Percentiles rank a stretch among this genome's conserved stretches.
phyloP scores from a whole-genome alignment of 768 basidiomycete genomes.

The Lanmaoa rubissima region DNA sequence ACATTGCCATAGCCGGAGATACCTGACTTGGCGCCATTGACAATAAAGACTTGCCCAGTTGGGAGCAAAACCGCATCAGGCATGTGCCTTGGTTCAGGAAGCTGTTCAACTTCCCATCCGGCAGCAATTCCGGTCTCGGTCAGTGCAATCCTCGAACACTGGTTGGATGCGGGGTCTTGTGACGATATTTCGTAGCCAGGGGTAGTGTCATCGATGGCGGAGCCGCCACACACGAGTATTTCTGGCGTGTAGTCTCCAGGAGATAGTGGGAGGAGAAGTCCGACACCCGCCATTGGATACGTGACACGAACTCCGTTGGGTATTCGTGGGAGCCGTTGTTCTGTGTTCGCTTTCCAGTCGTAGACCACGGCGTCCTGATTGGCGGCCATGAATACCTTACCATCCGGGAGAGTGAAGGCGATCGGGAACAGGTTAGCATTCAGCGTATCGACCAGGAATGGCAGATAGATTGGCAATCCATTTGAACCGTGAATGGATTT shows the following conservation, averaged over 20 bases:
- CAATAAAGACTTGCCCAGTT: slow-evolving; percentile 67
- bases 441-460: slow-evolving; percentile 67
- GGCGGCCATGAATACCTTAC: slow-evolving; percentile 71
- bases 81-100: slow-evolving; percentile 76
- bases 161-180: slow-evolving; percentile 67
- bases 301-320: slow-evolving; percentile 80
- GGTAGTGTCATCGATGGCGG: slow-evolving; percentile 57
- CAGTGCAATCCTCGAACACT: slow-evolving; percentile 69
- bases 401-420: slow-evolving; percentile 68
- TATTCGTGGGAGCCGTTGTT: slow-evolving; percentile 60
- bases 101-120: slow-evolving; percentile 75
- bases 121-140: slow-evolving; percentile 59
- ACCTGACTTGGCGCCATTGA: slow-evolving; percentile 73
- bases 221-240: slow-evolving; percentile 77
- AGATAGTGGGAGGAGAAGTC: slow-evolving; percentile 67
- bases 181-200: slow-evolving; percentile 65
- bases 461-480: slow-evolving; percentile 62
- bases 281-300: slow-evolving; percentile 80
- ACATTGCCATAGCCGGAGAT: slow-evolving; percentile 82
- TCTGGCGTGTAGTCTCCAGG: slow-evolving; percentile 66
- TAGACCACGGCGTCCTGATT: slow-evolving; percentile 80
- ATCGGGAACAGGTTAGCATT: slow-evolving; percentile 85
- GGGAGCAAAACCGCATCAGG: slow-evolving; percentile 80
- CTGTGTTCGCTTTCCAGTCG: slow-evolving; percentile 64
- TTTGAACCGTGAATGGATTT: slow-evolving; percentile 67